A percentile compares a stretch with the other conserved stretches of the same genome.
Conservation (phyloP, 768 basidiomycete genomes). For the Gloeostereum incarnatum region DNA sequence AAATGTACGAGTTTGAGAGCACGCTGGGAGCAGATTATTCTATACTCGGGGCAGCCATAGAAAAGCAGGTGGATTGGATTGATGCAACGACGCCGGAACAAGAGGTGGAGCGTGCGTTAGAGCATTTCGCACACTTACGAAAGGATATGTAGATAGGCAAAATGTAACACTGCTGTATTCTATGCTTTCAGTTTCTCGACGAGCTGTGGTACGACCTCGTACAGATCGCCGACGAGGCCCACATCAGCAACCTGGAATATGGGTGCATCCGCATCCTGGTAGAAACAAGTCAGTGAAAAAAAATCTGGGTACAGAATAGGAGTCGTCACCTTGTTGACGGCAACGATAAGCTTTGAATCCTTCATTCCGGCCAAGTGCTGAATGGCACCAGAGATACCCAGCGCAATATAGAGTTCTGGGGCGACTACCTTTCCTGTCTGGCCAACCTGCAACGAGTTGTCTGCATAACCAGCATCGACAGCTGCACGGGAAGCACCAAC, state of each 20-base stretch:
- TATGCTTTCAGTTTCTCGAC: conserved; percentile 72
- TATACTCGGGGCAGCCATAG: conserved; percentile 28
- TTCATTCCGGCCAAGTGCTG: conserved; percentile 99
- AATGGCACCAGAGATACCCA: conserved; percentile 97
- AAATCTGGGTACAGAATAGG: background rate
- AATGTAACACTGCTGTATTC: too few species aligned
- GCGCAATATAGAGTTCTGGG: conserved; percentile 90
- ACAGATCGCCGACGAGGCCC: conserved; percentile 91
- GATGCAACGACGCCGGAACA: conserved; percentile 21
- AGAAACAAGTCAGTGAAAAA: conserved; percentile 6
- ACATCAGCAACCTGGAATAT: conserved; percentile 99
- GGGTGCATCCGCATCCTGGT: conserved; percentile 90
- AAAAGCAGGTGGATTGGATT: conserved; percentile 33
- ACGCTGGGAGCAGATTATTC: conserved; percentile 24
- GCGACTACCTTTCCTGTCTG: conserved; percentile 99
- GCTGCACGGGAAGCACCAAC: conserved; percentile 98
- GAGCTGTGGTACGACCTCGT: conserved; percentile 85
- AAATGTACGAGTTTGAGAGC: conserved; percentile 29
- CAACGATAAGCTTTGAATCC: conserved; percentile 96
- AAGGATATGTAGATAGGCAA: too few species aligned
- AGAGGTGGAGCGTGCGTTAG: conserved; percentile 15
- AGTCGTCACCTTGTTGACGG: conserved; percentile 80
- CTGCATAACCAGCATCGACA: conserved; percentile 96
- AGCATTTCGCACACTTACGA: conserved; percentile 4
- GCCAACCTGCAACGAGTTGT: conserved; percentile 97